phyloP scores from a whole-genome alignment of 2,329 filamentous ascomycete genomes.

The Chaetomium strumarium region DNA sequence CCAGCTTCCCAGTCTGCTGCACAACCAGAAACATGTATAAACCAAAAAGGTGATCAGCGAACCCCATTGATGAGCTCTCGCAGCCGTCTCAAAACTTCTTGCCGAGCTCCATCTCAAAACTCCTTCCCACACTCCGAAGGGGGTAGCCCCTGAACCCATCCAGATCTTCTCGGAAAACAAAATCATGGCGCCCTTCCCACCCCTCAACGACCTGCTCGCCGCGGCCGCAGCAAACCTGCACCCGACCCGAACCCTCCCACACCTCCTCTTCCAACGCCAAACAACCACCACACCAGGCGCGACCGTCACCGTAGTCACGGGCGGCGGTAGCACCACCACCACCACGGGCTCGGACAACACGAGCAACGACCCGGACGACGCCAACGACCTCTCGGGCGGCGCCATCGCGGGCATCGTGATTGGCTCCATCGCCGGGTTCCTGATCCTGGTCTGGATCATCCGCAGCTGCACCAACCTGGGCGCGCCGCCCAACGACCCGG shows the following conservation, averaged over 20 bases:
- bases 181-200: conserved; percentile 11
- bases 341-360: not conserved
- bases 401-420: conserved; percentile 49
- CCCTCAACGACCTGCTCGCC: not conserved
- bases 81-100: not conserved
- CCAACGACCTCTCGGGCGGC: conserved; percentile 37
- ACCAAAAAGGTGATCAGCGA: not conserved
- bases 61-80: not conserved
- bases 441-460: conserved; percentile 43
- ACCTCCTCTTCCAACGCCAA: not conserved
- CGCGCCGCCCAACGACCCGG: conserved; percentile 29
- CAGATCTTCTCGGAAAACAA: not conserved
- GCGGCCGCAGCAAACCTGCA: not conserved
- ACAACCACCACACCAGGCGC: not conserved
- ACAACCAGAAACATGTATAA: not conserved
- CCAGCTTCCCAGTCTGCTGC: not conserved
- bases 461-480: conserved; percentile 40
- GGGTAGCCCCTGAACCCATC: not conserved
- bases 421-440: conserved; percentile 40
- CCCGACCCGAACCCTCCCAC: conserved; percentile 6
- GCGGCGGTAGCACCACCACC: not conserved
- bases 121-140: not conserved
- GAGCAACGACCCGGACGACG: conserved; percentile 10
- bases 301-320: conserved; percentile 15
- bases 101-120: not conserved